Evolutionary conservation across 371 early-diverging fungal genomes (phyloP).

Genomic region (Basidiobolus heterosporus): DNA sequence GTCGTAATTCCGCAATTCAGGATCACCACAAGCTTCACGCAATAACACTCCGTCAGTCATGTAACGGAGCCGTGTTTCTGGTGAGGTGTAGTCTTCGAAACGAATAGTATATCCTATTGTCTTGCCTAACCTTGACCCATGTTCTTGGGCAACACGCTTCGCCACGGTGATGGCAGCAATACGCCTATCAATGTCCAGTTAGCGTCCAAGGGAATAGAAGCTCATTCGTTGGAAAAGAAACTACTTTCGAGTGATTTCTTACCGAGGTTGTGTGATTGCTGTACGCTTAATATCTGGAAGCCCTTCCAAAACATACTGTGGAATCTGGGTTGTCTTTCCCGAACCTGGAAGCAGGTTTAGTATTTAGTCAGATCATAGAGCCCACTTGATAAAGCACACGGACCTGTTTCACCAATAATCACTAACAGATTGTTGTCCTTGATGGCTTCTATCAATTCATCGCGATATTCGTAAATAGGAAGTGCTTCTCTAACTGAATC

Average conservation of each 20-base stretch:
- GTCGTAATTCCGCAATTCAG: conserved; percentile 37
- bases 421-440: conserved; percentile 40
- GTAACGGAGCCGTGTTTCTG: conserved; percentile 54
- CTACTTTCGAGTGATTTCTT: conserved; percentile 2
- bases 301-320: conserved; percentile 66
- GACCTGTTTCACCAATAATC: conserved; percentile 74
- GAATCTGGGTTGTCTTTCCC: conserved; percentile 87
- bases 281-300: conserved; percentile 31
- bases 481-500: background rate
- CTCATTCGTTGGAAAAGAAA: background rate
- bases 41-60: conserved; percentile 90
- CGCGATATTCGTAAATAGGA: conserved; percentile 16
- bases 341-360: no score
- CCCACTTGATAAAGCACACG: conserved; percentile 2
- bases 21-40: conserved; percentile 53
- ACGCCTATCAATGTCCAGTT: conserved; percentile 30
- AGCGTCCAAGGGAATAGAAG: background rate
- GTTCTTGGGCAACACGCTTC: conserved; percentile 63
- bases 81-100: conserved; percentile 48
- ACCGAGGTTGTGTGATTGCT: conserved; percentile 62
- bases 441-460: conserved; percentile 48
- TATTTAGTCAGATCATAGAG: no score
- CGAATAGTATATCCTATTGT: conserved; percentile 75
- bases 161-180: conserved; percentile 87
- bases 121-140: conserved; percentile 32